These are phyloP conservation scores for Trichosporon ovoides DNA, from an alignment of 1,284 basidiomycete genomes.

Conservation along the genomic window DNA sequence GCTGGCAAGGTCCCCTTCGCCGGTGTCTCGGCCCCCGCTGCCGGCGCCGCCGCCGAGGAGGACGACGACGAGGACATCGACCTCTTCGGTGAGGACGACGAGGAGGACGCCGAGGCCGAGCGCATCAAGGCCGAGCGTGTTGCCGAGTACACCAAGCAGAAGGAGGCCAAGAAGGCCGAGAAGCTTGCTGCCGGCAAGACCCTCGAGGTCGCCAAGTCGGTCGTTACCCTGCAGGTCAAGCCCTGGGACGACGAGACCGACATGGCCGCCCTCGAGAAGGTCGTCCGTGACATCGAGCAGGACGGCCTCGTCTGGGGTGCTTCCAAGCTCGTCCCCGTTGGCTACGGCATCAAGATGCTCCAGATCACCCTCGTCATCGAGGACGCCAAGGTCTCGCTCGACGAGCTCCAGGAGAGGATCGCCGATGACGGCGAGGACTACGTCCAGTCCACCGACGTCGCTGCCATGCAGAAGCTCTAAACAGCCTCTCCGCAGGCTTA, in stretches of 20 bases:
- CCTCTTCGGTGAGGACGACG: conserved; percentile 82
- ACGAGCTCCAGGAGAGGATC: conserved; percentile 89
- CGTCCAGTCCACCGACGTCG: conserved; percentile 89
- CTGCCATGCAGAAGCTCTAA: conserved; percentile 46
- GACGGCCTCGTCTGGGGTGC: conserved; percentile 87
- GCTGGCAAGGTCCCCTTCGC: conserved; percentile 80
- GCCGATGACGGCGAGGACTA: conserved; percentile 63
- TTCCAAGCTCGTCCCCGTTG: conserved; percentile 86
- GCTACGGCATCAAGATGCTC: conserved; percentile 74
- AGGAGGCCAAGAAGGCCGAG: conserved; percentile 73
- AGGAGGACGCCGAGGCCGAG: conserved; percentile 80
- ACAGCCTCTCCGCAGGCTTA: background rate
- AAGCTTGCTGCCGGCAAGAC: conserved; percentile 58
- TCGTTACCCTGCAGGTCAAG: conserved; percentile 86
- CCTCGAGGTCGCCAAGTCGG: conserved; percentile 68
- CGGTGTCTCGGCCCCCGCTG: conserved; percentile 54
- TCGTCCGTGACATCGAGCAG: conserved; percentile 79
- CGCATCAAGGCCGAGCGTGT: conserved; percentile 91
- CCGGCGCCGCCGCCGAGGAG: conserved; percentile 51
- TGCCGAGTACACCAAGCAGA: conserved; percentile 88
- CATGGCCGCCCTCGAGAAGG: conserved; percentile 77
- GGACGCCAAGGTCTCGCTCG: conserved; percentile 81
- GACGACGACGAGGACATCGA: conserved; percentile 87
- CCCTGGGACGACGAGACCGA: conserved; percentile 99
- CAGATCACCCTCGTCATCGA: conserved; percentile 95